Evolutionary conservation across 208 protist genomes (phyloP).

Genomic region (Crithidia fasciculata): DNA sequence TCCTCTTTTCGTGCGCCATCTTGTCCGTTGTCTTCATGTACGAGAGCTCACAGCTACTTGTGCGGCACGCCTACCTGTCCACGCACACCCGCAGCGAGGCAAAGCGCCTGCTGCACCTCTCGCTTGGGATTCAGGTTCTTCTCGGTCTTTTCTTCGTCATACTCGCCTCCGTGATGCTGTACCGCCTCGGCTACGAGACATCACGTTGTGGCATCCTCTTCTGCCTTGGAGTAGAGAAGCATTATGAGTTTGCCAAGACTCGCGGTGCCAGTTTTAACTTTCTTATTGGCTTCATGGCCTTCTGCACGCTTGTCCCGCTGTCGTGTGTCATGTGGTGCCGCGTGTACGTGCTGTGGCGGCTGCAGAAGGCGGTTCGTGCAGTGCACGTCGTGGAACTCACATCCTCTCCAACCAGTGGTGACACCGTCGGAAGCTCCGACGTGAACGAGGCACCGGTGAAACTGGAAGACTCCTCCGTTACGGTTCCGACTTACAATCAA

Average conservation of each 20-base stretch:
- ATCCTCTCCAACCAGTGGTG: background rate
- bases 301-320: constrained; percentile 38
- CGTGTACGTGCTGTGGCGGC: constrained; percentile 4
- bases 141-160: constrained; percentile 20
- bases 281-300: constrained; percentile 20
- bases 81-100: background rate
- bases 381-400: background rate
- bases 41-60: constrained; percentile 22
- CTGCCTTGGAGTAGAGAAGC: constrained; percentile 30
- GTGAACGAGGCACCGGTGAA: background rate
- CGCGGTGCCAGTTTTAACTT: constrained; percentile 33
- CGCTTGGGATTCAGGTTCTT: constrained; percentile 1
- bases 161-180: constrained; percentile 6
- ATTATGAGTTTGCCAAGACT: constrained; percentile 1
- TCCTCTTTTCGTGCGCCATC: constrained; percentile 6
- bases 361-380: background rate
- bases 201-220: constrained; percentile 39
- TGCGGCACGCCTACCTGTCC: constrained; percentile 10
- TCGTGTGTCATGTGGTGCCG: constrained; percentile 23
- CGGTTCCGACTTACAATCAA: background rate
- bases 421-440: background rate
- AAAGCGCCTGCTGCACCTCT: background rate
- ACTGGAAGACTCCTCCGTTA: background rate
- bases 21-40: constrained; percentile 6
- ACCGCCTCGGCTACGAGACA: constrained; percentile 29